Conservation (phyloP, 371 early-diverging fungal species). For the Homolaphlyctis polyrhiza region DNA sequence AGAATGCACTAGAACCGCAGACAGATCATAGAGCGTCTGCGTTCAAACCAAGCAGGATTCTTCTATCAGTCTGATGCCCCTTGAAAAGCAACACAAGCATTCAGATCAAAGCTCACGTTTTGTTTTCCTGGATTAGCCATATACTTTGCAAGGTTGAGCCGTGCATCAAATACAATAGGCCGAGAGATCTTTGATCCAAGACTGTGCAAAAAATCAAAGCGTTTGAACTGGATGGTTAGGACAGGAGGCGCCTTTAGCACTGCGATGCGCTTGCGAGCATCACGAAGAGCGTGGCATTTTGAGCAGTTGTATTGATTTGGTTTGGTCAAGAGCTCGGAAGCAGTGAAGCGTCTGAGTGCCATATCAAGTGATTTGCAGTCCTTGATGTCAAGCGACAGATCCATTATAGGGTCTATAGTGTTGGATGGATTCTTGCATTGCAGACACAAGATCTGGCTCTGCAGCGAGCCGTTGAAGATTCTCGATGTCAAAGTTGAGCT, state of each 20-base stretch:
- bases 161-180: conserved; percentile 36
- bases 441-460: conserved; percentile 69
- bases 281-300: conserved; percentile 61
- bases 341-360: conserved; percentile 65
- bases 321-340: conserved; percentile 52
- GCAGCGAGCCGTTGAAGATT: conserved; percentile 80
- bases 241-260: conserved; percentile 62
- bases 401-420: conserved; percentile 70
- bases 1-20: conserved; percentile 73
- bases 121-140: conserved; percentile 11
- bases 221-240: conserved; percentile 70
- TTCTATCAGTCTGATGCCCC: no score
- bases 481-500: conserved; percentile 68
- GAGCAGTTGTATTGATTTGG: conserved; percentile 65
- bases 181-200: conserved; percentile 57
- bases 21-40: conserved; percentile 43
- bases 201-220: conserved; percentile 51
- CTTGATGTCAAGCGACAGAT: conserved; percentile 73
- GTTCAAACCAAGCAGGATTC: no score
- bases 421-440: conserved; percentile 69
- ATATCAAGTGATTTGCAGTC: conserved; percentile 53
- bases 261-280: conserved; percentile 76
- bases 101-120: background rate
- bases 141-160: conserved; percentile 31
- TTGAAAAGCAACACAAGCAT: no score